A percentile compares a stretch with the other conserved stretches of the same genome.
phyloP scores from a whole-genome alignment of 2,329 filamentous ascomycete genomes.

The Fusarium sulawesiense region DNA sequence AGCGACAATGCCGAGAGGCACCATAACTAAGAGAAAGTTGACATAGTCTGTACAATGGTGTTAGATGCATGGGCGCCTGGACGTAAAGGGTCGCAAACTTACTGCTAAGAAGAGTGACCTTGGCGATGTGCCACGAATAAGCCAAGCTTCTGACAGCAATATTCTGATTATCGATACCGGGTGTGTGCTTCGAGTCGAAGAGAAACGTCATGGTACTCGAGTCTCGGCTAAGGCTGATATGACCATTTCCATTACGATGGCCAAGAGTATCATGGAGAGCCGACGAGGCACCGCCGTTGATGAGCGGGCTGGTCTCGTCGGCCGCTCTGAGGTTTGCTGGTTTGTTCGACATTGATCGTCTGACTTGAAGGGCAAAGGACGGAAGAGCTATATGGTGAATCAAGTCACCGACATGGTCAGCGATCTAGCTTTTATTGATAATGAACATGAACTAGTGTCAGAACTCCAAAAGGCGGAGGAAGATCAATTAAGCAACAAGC shows the following conservation, averaged over 20 bases:
- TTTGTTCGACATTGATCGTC: conserved; percentile 51
- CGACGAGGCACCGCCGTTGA: conserved; percentile 52
- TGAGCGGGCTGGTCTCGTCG: conserved; percentile 57
- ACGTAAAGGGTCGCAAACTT: conserved; percentile 48
- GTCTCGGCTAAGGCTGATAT: conserved; percentile 39
- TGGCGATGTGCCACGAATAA: conserved; percentile 65
- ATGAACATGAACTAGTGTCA: not conserved
- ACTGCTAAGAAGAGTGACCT: conserved; percentile 70
- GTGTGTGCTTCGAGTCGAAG: conserved; percentile 62
- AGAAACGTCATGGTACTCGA: conserved; percentile 55
- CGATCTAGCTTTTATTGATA: conserved; percentile 9
- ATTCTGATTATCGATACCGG: conserved; percentile 63
- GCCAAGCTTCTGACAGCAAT: conserved; percentile 59
- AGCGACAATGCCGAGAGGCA: conserved; percentile 77
- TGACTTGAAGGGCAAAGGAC: conserved; percentile 41
- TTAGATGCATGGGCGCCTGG: conserved; percentile 13
- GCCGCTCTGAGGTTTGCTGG: conserved; percentile 38
- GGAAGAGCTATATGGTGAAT: conserved; percentile 44
- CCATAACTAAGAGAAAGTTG: conserved; percentile 79
- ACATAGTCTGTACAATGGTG: conserved; percentile 61
- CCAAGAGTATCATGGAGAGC: conserved; percentile 23
- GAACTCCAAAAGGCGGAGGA: conserved; percentile 13
- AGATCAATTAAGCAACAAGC: conserved; percentile 15
- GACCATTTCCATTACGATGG: conserved; percentile 29
- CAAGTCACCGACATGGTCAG: conserved; percentile 49